Conservation (phyloP, 2,329 filamentous ascomycete species). For the Lasiodiplodia hormozganensis region DNA sequence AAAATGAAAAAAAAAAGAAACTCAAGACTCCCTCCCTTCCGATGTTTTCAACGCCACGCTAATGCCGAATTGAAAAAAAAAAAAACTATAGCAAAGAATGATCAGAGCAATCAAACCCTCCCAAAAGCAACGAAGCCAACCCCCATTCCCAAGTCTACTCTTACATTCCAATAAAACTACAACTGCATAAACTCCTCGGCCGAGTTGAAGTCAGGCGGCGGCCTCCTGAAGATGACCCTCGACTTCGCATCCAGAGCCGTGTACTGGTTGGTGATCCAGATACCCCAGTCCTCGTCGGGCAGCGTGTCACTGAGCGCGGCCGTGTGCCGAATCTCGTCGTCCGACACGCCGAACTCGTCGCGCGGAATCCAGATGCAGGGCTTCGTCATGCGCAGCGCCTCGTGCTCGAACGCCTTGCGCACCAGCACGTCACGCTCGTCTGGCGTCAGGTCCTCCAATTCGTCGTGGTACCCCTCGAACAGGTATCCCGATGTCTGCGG, state of each 20-base stretch:
- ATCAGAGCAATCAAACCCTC: not conserved
- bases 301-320: conserved; percentile 53
- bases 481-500: conserved; percentile 11
- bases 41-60: not conserved
- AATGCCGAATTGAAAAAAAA: not conserved
- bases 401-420: conserved; percentile 88
- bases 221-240: conserved; percentile 81
- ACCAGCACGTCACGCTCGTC: conserved; percentile 87
- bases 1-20: not conserved
- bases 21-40: not conserved
- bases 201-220: conserved; percentile 72
- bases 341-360: conserved; percentile 87
- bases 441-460: conserved; percentile 91
- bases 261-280: conserved; percentile 95
- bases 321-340: conserved; percentile 77
- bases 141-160: not conserved
- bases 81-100: no score
- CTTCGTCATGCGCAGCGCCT: conserved; percentile 80
- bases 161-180: not conserved
- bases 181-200: conserved; percentile 30
- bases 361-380: conserved; percentile 94
- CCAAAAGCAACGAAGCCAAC: not conserved
- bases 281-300: conserved; percentile 71
- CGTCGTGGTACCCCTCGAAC: conserved; percentile 87
- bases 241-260: conserved; percentile 85